Evolutionary conservation across 345 rosid species (phyloP).

Genomic region (Aquilaria sinensis): DNA sequence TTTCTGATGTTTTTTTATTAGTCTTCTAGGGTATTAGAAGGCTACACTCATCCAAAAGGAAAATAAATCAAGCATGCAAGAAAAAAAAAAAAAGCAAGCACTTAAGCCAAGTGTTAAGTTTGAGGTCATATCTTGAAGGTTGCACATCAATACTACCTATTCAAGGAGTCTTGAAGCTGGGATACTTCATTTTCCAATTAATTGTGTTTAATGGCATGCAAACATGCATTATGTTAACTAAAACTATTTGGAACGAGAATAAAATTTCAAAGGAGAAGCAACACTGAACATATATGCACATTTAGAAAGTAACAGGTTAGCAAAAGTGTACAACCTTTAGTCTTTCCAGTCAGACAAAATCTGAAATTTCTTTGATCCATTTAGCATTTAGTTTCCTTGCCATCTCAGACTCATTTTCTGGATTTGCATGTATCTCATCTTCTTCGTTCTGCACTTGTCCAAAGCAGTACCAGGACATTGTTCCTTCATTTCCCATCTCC

Average conservation of each 20-base stretch:
- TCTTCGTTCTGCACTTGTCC: slow-evolving; percentile 9
- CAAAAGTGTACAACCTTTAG: slow-evolving; percentile 44
- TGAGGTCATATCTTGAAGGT: not conserved
- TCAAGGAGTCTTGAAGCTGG: slow-evolving; percentile 74
- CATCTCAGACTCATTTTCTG: slow-evolving; percentile 24
- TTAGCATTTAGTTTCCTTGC: slow-evolving; percentile 8
- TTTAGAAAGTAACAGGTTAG: slow-evolving; percentile 7
- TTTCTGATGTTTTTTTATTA: no score
- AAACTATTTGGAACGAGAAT: not conserved
- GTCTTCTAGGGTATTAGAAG: no score
- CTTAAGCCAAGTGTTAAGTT: not conserved
- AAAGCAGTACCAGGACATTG: slow-evolving; percentile 7
- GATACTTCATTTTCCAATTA: slow-evolving; percentile 12
- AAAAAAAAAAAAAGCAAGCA: not conserved
- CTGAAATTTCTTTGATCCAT: slow-evolving; percentile 23
- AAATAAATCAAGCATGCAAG: no score
- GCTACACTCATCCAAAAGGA: no score
- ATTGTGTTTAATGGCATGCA: not conserved
- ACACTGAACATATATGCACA: slow-evolving; percentile 6
- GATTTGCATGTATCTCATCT: slow-evolving; percentile 15
- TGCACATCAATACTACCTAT: slow-evolving; percentile 50
- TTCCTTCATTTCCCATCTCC: slow-evolving; percentile 13
- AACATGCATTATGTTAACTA: not conserved
- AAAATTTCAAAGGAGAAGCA: not conserved
- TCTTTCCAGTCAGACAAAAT: slow-evolving; percentile 32